A percentile compares a stretch with the other conserved stretches of the same genome.
Evolutionary conservation across 352 stramenopile genomes (phyloP).

Genomic region (Globisporangium radiosum): DNA sequence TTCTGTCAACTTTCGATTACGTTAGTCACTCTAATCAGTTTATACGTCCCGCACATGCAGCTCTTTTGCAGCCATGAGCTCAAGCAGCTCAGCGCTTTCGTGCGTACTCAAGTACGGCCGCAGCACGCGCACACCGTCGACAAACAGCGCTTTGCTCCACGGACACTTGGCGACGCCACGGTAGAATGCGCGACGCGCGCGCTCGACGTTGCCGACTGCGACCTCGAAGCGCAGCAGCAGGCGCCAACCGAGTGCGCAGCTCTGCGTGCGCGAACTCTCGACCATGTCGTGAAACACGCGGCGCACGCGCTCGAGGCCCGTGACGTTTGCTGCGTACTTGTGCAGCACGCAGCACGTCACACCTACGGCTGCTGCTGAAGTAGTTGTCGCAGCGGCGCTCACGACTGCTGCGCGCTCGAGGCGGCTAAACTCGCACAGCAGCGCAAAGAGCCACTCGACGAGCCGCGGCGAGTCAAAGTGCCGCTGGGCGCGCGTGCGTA

Average conservation of each 20-base stretch:
- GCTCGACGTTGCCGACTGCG: constrained; percentile 56
- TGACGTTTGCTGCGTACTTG: constrained; percentile 50
- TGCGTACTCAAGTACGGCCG: constrained; percentile 53
- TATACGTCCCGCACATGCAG: constrained; percentile 35
- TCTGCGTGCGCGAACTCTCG: constrained; percentile 35
- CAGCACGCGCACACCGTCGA: constrained; percentile 54
- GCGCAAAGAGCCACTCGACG: constrained; percentile 68
- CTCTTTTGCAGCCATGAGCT: constrained; percentile 70
- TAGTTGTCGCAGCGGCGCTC: background rate
- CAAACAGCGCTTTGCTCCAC: constrained; percentile 76
- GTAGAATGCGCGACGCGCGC: constrained; percentile 68
- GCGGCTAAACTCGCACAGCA: constrained; percentile 59
- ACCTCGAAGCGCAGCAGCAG: constrained; percentile 79
- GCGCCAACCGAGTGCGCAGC: constrained; percentile 54
- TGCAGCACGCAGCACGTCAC: constrained; percentile 61
- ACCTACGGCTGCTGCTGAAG: background rate
- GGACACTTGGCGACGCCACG: constrained; percentile 58
- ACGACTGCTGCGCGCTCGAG: constrained; percentile 28
- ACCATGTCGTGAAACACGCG: constrained; percentile 65
- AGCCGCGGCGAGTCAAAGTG: constrained; percentile 58
- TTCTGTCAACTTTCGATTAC: too few species aligned
- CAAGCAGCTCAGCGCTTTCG: constrained; percentile 57
- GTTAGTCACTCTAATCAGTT: too few species aligned
- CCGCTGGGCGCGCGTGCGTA: constrained; percentile 36
- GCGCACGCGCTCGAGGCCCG: constrained; percentile 47